Base-by-base conservation (phyloP, 345 rosid species). In the Acer yangbiense region DNA sequence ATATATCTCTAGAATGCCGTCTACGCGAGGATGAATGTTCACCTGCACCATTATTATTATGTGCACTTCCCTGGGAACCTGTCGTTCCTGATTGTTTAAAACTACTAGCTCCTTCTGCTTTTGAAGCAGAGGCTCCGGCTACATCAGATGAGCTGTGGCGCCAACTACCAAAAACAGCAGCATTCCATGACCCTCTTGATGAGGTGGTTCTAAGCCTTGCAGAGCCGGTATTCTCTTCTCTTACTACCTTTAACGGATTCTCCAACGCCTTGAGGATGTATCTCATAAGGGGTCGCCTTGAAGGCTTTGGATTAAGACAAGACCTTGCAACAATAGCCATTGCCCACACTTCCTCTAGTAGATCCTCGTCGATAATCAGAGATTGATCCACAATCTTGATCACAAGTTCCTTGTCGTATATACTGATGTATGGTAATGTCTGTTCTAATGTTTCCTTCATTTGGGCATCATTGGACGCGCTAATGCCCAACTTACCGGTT, bases 261-360 rank as follows among this genome's bases (percentile, higher is more conserved):
- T 97, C 99, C 79, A 97, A 85, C 7, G 99, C 99, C 84, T 89
- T 94, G 39, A 93, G 91, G 70, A 97, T 87, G 77, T 97, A 92
- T 86, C 94, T 91, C 98, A 97, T 97, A 11, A 86, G 90, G 1
- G 98, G 99, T 66, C 99, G 89, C 86, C 92, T 90, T 2, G 96
- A 84, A 65, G 97, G 96, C 83, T 94, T 97, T 2, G 97, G 96
- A 81, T 97, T 94, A 69, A 97, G 89, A 87, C 98, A 97, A 65
- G 99, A 97, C 78, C 92, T 87, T 5, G 99, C 98, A 12, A 97
- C 90, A 75, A 97, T 90, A 4, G 98, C 98, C 97, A 97, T 94
- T 6, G 99, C 98, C 99, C 99, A 97, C 35, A 97, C 98, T 86
- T 97, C 99, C 82, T 97, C 99, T 60, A 97, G 81, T 7, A 94